phyloP scores from a whole-genome alignment of 805 yeast species.

The Candida orba region DNA sequence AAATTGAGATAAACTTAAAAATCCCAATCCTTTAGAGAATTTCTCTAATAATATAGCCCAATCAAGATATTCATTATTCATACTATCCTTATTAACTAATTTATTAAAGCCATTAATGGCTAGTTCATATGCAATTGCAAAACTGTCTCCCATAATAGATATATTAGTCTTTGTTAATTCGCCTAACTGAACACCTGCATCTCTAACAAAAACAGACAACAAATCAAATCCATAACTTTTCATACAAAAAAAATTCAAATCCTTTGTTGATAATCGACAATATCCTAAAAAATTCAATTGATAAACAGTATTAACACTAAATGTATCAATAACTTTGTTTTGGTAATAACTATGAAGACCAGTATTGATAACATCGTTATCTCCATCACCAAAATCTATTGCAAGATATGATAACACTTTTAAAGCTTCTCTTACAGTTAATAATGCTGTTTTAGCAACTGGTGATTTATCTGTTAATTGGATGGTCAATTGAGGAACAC shows the following conservation, averaged over 20 bases:
- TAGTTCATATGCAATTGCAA: conserved; percentile 33
- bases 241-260: conserved; percentile 24
- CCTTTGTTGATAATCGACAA: conserved; percentile 32
- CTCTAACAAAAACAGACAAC: conserved; percentile 39
- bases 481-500: conserved; percentile 39
- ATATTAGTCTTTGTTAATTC: conserved; percentile 34
- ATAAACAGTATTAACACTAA: conserved; percentile 35
- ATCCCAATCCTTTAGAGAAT: conserved; percentile 21
- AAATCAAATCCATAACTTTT: conserved; percentile 40
- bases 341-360: conserved; percentile 23
- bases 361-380: conserved; percentile 15
- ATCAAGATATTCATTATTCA: conserved; percentile 13
- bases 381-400: conserved; percentile 32
- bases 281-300: conserved; percentile 41
- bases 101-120: conserved; percentile 24
- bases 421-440: conserved; percentile 35
- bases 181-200: conserved; percentile 42
- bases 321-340: conserved; percentile 35
- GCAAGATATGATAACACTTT: conserved; percentile 39
- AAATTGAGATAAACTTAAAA: conserved; percentile 12
- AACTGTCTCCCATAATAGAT: conserved; percentile 31
- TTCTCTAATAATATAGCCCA: conserved; percentile 23
- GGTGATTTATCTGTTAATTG: conserved; percentile 31
- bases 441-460: conserved; percentile 27
- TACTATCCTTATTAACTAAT: conserved; percentile 16